Conservation (phyloP, 169 alveolate genomes). For the Eimeria brunetti region DNA sequence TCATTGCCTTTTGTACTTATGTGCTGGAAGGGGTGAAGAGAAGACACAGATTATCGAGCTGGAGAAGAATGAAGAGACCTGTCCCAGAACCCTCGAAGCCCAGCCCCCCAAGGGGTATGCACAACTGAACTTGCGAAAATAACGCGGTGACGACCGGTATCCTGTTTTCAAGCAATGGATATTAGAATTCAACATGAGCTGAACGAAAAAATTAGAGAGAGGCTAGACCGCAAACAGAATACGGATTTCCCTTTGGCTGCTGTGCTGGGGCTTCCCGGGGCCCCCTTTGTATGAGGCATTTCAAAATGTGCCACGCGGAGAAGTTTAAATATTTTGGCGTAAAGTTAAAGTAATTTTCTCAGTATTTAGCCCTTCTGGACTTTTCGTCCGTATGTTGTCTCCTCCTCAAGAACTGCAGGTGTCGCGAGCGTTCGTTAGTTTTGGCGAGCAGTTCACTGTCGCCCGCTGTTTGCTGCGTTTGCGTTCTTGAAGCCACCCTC, state of each 20-base stretch:
- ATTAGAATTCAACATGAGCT: neutral
- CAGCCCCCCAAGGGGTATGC: neutral
- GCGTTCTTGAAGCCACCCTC: neutral
- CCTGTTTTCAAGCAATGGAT: neutral
- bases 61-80: neutral
- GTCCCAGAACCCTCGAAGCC: neutral
- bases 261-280: constrained; percentile 22
- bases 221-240: neutral
- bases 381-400: neutral
- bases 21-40: neutral
- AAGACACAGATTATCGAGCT: neutral
- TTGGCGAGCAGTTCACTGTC: neutral
- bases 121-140: neutral
- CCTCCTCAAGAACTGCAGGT: neutral
- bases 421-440: neutral
- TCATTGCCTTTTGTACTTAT: neutral
- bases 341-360: neutral
- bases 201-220: neutral
- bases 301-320: neutral
- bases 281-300: neutral
- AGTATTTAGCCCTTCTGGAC: neutral
- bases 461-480: neutral
- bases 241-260: neutral
- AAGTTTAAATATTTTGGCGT: neutral
- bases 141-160: neutral